Percentiles rank a stretch among this genome's conserved stretches.
Conservation (phyloP, 2,329 filamentous ascomycete genomes). For the Coniochaeta sp. region DNA sequence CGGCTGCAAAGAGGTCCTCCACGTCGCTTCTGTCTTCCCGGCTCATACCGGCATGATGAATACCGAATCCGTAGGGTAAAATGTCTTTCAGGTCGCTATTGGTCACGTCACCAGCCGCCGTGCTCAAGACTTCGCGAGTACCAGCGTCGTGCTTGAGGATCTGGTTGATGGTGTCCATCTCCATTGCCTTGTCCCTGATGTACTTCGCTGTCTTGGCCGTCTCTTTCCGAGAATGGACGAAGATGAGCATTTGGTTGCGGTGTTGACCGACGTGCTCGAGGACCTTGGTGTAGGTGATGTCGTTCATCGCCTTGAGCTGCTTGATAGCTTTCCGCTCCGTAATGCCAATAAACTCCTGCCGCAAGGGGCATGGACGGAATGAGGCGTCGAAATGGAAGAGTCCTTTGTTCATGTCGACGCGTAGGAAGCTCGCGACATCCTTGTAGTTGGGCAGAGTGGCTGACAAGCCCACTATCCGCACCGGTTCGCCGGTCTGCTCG, state of each 20-base stretch:
- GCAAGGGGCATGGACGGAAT: slow-evolving; percentile 86
- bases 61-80: slow-evolving; percentile 92
- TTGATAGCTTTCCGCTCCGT: slow-evolving; percentile 99
- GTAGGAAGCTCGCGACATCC: slow-evolving; percentile 91
- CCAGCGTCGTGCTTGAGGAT: slow-evolving; percentile 90
- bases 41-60: slow-evolving; percentile 97
- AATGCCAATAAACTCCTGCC: slow-evolving; percentile 95
- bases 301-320: slow-evolving; percentile 98
- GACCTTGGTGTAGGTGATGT: slow-evolving; percentile 96
- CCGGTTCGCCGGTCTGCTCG: slow-evolving; percentile 89
- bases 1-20: slow-evolving; percentile 87
- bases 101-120: slow-evolving; percentile 74
- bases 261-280: slow-evolving; percentile 91
- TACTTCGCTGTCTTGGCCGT: slow-evolving; percentile 96
- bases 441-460: slow-evolving; percentile 94
- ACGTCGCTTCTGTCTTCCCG: slow-evolving; percentile 91
- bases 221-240: slow-evolving; percentile 96
- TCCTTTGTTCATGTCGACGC: slow-evolving; percentile 77
- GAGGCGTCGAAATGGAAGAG: slow-evolving; percentile 96
- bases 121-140: slow-evolving; percentile 77
- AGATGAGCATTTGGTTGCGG: slow-evolving; percentile 97
- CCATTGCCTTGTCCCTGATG: slow-evolving; percentile 93
- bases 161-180: slow-evolving; percentile 93
- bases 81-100: slow-evolving; percentile 90
- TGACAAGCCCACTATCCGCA: slow-evolving; percentile 85